These are phyloP conservation scores for Ceratorhiza oryzae-sativae DNA, from an alignment of 1,284 basidiomycete genomes.

Conservation along the genomic window DNA sequence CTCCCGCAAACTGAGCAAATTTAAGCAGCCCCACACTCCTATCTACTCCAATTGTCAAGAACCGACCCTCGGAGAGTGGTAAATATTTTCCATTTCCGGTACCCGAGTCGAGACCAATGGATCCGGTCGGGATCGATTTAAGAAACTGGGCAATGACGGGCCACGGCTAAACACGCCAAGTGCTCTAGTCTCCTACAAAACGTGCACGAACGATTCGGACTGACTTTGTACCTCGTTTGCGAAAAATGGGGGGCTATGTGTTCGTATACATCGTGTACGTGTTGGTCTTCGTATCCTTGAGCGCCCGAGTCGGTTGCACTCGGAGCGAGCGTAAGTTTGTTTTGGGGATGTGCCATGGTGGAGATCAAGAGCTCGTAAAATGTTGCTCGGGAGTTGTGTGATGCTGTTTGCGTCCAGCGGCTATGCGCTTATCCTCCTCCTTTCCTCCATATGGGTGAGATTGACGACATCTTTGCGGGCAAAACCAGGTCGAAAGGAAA, in stretches of 20 bases:
- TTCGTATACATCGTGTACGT: constrained; percentile 90
- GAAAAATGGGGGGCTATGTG: constrained; percentile 92
- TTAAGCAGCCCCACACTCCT: constrained; percentile 78
- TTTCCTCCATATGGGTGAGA: constrained; percentile 56
- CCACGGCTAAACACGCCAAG: constrained; percentile 73
- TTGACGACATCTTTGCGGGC: constrained; percentile 77
- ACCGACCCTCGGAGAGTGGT: constrained; percentile 63
- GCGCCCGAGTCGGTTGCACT: not conserved
- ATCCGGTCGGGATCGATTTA: constrained; percentile 72
- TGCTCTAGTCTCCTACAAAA: not conserved
- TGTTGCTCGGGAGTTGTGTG: not conserved
- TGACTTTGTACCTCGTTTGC: constrained; percentile 90
- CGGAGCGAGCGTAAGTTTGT: constrained; percentile 30
- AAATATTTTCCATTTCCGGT: constrained; percentile 99
- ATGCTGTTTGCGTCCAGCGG: constrained; percentile 4
- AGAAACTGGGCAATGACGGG: constrained; percentile 89
- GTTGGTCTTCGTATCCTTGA: constrained; percentile 62
- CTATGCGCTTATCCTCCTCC: not conserved
- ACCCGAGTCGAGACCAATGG: constrained; percentile 91
- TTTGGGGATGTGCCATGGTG: constrained; percentile 24
- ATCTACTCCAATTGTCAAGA: constrained; percentile 85
- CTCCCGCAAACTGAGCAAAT: constrained; percentile 67
- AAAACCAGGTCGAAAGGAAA: constrained; percentile 48
- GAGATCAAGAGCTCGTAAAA: not conserved
- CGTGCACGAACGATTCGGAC: constrained; percentile 38